A percentile compares a stretch with the other conserved stretches of the same genome.
Conservation (phyloP, 2,329 filamentous ascomycete genomes). For the Aspergillus terreus region DNA sequence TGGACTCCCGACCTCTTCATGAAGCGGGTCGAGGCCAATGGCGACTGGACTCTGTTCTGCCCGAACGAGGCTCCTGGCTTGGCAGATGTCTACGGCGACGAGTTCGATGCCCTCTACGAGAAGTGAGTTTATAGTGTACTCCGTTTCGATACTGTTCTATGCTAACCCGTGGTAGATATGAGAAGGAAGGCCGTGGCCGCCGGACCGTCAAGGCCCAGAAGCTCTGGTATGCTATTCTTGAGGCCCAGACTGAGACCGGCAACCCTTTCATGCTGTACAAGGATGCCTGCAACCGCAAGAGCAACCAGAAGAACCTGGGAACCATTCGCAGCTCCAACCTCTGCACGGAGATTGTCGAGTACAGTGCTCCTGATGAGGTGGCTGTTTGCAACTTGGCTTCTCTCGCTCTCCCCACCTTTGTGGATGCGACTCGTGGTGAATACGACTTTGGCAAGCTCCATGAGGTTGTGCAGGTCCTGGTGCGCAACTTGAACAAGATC, state of each 20-base stretch:
- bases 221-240: slow-evolving; percentile 97
- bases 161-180: slow-evolving; percentile 59
- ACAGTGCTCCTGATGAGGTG: slow-evolving; percentile 94
- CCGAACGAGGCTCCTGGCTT: slow-evolving; percentile 93
- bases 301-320: slow-evolving; percentile 99
- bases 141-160: background rate
- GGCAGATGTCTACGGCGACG: slow-evolving; percentile 94
- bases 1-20: slow-evolving; percentile 99
- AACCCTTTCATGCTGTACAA: slow-evolving; percentile 99
- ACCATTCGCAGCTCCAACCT: slow-evolving; percentile 98
- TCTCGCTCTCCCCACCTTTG: slow-evolving; percentile 82
- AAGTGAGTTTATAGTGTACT: slow-evolving; percentile 29
- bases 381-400: slow-evolving; percentile 98
- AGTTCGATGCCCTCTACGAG: slow-evolving; percentile 93
- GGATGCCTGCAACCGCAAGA: slow-evolving; percentile 97
- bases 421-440: slow-evolving; percentile 76
- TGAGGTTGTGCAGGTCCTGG: slow-evolving; percentile 86
- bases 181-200: slow-evolving; percentile 80
- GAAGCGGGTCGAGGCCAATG: slow-evolving; percentile 97
- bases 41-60: slow-evolving; percentile 96
- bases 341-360: slow-evolving; percentile 98
- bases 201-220: slow-evolving; percentile 96
- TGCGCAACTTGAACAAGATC: slow-evolving; percentile 95
- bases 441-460: slow-evolving; percentile 98
- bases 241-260: slow-evolving; percentile 97